phyloP scores from a whole-genome alignment of 2,329 filamentous ascomycete species.

The Mollisiaceae sp. region DNA sequence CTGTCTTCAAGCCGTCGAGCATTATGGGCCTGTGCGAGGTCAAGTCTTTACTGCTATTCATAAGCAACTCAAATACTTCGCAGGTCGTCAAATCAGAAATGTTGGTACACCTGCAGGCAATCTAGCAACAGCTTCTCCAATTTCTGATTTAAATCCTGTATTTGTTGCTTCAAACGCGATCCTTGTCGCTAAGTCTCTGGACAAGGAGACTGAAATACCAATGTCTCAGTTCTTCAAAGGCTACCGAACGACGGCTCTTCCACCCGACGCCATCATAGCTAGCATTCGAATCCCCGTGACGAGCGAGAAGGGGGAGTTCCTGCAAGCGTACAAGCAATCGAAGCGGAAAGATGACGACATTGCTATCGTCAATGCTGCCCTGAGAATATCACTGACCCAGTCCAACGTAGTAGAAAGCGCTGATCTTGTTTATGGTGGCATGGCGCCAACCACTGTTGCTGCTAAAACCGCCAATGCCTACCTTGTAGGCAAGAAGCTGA shows the following conservation, averaged over 20 bases:
- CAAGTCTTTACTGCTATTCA: conserved; percentile 91
- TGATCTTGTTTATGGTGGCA: conserved; percentile 89
- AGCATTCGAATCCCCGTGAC: conserved; percentile 85
- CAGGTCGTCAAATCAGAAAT: conserved; percentile 92
- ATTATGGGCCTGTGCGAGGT: conserved; percentile 66
- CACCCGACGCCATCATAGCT: conserved; percentile 81
- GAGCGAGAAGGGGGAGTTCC: conserved; percentile 76
- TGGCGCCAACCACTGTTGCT: conserved; percentile 90
- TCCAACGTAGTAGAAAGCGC: conserved; percentile 73
- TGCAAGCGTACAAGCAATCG: conserved; percentile 92
- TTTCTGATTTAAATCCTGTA: conserved; percentile 94
- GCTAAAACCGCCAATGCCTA: conserved; percentile 80
- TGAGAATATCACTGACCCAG: conserved; percentile 75
- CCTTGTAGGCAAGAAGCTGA: conserved; percentile 77
- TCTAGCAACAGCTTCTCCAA: conserved; percentile 90
- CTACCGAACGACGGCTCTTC: conserved; percentile 83
- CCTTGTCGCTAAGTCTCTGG: conserved; percentile 78
- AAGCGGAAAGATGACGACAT: conserved; percentile 99
- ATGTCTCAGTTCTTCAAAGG: conserved; percentile 93
- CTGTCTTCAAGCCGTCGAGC: conserved; percentile 76
- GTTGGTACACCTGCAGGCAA: conserved; percentile 98
- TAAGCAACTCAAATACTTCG: conserved; percentile 94
- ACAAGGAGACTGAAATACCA: conserved; percentile 79
- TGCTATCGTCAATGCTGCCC: conserved; percentile 89
- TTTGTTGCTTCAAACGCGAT: conserved; percentile 86